These are phyloP conservation scores for Golovinomyces cichoracearum DNA, from an alignment of 2,329 filamentous ascomycete species.

Conservation along the genomic window DNA sequence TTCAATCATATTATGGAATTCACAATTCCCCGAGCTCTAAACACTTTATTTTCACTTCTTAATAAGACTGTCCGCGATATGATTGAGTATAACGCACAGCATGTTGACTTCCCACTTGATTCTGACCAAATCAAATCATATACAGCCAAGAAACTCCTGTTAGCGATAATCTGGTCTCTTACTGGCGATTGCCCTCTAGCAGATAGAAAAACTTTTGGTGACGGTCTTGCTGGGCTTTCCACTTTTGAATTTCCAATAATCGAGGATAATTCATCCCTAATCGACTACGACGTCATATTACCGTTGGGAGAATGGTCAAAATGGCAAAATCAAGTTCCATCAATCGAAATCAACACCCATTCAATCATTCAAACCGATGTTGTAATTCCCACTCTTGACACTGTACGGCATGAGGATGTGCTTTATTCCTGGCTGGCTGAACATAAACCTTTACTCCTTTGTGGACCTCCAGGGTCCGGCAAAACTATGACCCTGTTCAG, in stretches of 20 bases:
- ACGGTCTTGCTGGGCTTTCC: slow-evolving; percentile 55
- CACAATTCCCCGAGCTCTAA: slow-evolving; percentile 68
- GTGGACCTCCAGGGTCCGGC: slow-evolving; percentile 89
- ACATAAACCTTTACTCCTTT: slow-evolving; percentile 88
- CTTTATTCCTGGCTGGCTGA: slow-evolving; percentile 98
- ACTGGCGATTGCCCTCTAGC: slow-evolving; percentile 77
- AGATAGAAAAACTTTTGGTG: slow-evolving; percentile 74
- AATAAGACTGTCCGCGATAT: slow-evolving; percentile 84
- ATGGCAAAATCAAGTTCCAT: slow-evolving; percentile 88
- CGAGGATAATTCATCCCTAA: slow-evolving; percentile 57
- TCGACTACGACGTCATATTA: slow-evolving; percentile 79
- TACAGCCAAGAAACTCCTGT: slow-evolving; percentile 74
- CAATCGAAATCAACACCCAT: slow-evolving; percentile 91
- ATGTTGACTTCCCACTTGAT: slow-evolving; percentile 79
- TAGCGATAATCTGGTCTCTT: slow-evolving; percentile 84
- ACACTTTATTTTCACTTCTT: slow-evolving; percentile 78
- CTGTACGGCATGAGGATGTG: slow-evolving; percentile 93
- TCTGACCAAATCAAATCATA: slow-evolving; percentile 73
- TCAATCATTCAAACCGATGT: slow-evolving; percentile 95
- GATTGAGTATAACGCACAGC: slow-evolving; percentile 86
- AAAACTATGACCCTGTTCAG: slow-evolving; percentile 99
- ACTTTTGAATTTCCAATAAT: slow-evolving; percentile 66
- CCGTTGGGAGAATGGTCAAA: slow-evolving; percentile 71
- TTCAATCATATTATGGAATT: slow-evolving; percentile 98
- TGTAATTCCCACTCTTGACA: slow-evolving; percentile 92